Conservation (phyloP, 352 stramenopile genomes). For the Phytophthora pluvialis region DNA sequence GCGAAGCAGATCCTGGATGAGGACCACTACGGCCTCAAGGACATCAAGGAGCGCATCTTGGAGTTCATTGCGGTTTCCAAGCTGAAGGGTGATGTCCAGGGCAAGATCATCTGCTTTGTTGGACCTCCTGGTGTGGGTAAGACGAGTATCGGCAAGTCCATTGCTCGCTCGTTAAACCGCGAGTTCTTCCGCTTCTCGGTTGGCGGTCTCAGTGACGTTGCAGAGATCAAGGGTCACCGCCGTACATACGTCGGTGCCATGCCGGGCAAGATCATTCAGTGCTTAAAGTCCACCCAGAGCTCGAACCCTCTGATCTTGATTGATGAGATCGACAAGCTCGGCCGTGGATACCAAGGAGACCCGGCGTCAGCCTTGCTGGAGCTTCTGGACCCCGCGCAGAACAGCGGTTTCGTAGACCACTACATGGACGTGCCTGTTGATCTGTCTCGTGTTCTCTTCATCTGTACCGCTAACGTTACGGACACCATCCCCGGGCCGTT, state of each 20-base stretch:
- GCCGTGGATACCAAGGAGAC: slow-evolving; percentile 91
- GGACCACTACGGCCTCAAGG: slow-evolving; percentile 98
- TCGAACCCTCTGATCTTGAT: slow-evolving; percentile 99
- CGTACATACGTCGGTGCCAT: slow-evolving; percentile 99
- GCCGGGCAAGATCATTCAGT: slow-evolving; percentile 99
- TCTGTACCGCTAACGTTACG: slow-evolving; percentile 95
- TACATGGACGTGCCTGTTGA: slow-evolving; percentile 99
- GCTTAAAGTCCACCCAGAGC: slow-evolving; percentile 96
- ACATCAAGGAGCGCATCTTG: slow-evolving; percentile 99
- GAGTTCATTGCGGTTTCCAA: slow-evolving; percentile 99
- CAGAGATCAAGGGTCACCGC: slow-evolving; percentile 98
- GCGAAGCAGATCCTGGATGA: slow-evolving; percentile 95
- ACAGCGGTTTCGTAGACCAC: slow-evolving; percentile 97
- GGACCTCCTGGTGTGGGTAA: slow-evolving; percentile 95
- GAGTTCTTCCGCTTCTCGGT: slow-evolving; percentile 99
- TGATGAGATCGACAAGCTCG: slow-evolving; percentile 95
- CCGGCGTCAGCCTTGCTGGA: slow-evolving; percentile 96
- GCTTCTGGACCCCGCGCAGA: slow-evolving; percentile 97
- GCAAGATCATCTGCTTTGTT: slow-evolving; percentile 98
- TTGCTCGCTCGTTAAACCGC: slow-evolving; percentile 95
- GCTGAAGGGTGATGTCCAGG: slow-evolving; percentile 95
- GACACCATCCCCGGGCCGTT: slow-evolving; percentile 97
- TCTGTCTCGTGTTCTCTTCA: slow-evolving; percentile 96
- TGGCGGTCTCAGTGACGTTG: slow-evolving; percentile 96
- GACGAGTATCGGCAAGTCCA: slow-evolving; percentile 96